phyloP scores from a whole-genome alignment of 441 rosid genomes.

The Corymbia citriodora region DNA sequence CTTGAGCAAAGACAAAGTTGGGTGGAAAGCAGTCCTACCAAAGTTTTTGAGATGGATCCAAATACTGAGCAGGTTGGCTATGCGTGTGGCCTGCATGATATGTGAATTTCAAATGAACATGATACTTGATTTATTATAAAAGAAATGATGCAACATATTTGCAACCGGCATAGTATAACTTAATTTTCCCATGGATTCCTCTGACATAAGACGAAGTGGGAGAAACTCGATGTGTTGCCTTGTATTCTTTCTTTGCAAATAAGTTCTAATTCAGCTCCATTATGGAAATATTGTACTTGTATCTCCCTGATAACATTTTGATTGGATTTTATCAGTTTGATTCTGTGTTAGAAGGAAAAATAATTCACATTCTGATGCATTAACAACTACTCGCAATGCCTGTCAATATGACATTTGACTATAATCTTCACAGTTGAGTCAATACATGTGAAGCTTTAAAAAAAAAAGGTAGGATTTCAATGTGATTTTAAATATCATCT shows the following conservation, averaged over 20 bases:
- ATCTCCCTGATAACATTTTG: not conserved
- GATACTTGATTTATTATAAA: not conserved
- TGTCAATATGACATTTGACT: not conserved
- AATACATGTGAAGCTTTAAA: not conserved
- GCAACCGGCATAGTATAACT: not conserved
- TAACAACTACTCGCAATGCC: not conserved
- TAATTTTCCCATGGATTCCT: not conserved
- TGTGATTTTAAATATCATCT: not conserved
- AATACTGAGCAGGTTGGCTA: conserved; percentile 54
- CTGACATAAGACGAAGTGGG: not conserved
- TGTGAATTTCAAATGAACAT: not conserved
- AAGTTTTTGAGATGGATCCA: conserved; percentile 67
- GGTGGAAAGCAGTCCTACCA: conserved; percentile 89
- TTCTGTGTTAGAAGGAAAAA: not conserved
- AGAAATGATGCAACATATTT: not conserved
- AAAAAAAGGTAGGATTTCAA: not conserved
- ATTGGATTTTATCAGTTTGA: not conserved
- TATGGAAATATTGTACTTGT: not conserved
- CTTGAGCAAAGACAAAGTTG: conserved; percentile 61
- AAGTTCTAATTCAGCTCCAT: not conserved
- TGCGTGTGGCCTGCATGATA: not conserved
- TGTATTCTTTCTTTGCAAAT: not conserved
- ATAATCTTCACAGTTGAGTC: not conserved
- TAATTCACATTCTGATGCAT: not conserved
- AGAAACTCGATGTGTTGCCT: not conserved